A percentile compares a stretch with the other conserved stretches of the same genome.
Conservation (phyloP, 352 stramenopile species). For the Globisporangium splendens region DNA sequence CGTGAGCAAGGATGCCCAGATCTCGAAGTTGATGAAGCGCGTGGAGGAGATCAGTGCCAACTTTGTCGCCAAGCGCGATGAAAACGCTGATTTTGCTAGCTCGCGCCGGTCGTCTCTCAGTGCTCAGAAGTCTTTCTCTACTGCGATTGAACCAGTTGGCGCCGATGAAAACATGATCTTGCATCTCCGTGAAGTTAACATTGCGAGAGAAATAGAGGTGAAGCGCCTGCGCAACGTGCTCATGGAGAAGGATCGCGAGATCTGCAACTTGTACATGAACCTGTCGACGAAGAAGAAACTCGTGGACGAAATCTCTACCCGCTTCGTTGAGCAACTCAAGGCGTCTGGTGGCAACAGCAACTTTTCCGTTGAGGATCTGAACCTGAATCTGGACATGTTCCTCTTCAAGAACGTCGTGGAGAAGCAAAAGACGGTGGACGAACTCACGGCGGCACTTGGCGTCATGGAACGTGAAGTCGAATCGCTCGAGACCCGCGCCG, state of each 20-base stretch:
- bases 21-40: slow-evolving; percentile 9
- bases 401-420: slow-evolving; percentile 68
- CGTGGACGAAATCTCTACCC: slow-evolving; percentile 66
- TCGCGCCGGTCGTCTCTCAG: slow-evolving; percentile 5
- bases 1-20: slow-evolving; percentile 8
- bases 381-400: slow-evolving; percentile 69
- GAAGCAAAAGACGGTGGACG: slow-evolving; percentile 65
- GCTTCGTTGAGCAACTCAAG: slow-evolving; percentile 55
- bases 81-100: slow-evolving; percentile 5
- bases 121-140: neutral
- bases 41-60: slow-evolving; percentile 24
- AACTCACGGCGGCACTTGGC: slow-evolving; percentile 53
- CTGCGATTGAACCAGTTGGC: neutral
- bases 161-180: slow-evolving; percentile 17
- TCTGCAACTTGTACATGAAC: slow-evolving; percentile 76
- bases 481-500: slow-evolving; percentile 47
- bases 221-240: slow-evolving; percentile 41
- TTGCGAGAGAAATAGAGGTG: slow-evolving; percentile 40
- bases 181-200: slow-evolving; percentile 24
- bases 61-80: slow-evolving; percentile 7
- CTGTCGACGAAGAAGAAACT: slow-evolving; percentile 80
- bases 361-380: slow-evolving; percentile 24
- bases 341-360: slow-evolving; percentile 10
- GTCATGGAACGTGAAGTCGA: slow-evolving; percentile 73
- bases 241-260: slow-evolving; percentile 78